Base-by-base conservation (phyloP, 192 early-diverging fungal genomes). In the Coemansia sp. region DNA sequence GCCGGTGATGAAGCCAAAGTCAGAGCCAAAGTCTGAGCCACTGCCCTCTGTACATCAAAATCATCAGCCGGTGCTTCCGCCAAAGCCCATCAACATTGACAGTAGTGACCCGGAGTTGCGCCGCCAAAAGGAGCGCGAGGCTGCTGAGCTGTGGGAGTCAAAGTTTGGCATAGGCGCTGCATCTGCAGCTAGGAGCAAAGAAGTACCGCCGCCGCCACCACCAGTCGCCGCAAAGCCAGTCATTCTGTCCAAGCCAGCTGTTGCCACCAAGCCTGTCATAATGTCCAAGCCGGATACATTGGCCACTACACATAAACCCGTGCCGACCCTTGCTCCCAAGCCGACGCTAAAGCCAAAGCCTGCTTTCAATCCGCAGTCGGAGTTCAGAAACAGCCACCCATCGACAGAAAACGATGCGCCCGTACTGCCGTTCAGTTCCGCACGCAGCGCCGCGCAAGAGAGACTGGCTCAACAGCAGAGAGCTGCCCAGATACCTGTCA, bases 381-480 rank as follows among this genome's bases (percentile, higher is more conserved):
- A 36, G 1, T 12, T 36, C 51, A 38, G 52, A 51, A 22, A 29
- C 7, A 57, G 27, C 38, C 55, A 82, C 62, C 80, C 80, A 0
- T 72, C 80, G 2, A 57, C 51, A 3, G 75, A 67, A 44, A 71
- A 77, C 38, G 72, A 76, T 22, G 68, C 80, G 29, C 80, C 80
- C 1, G 31, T 42, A 42, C 63, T 82, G 33, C 80, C 80, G 7
- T 71, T 65, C 61, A 75, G 42, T 54, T 16, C 72, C 10, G 18
- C 16, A 5, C 60, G 80, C 6, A 51, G 72, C 22, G 54, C 60
- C 3, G 41, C 18, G 11, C 44, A 38, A 18, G 36, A 41, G 22
- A 47, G 67, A 40, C 46, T 47, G 38, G 42, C 33, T 63, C 66
- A 22, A 60, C 59, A 13, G 54, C 75, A 4, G 62, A 57, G 55